These are phyloP conservation scores for Wakefieldia striispora DNA, from an alignment of 768 basidiomycete species.

Conservation along the genomic window DNA sequence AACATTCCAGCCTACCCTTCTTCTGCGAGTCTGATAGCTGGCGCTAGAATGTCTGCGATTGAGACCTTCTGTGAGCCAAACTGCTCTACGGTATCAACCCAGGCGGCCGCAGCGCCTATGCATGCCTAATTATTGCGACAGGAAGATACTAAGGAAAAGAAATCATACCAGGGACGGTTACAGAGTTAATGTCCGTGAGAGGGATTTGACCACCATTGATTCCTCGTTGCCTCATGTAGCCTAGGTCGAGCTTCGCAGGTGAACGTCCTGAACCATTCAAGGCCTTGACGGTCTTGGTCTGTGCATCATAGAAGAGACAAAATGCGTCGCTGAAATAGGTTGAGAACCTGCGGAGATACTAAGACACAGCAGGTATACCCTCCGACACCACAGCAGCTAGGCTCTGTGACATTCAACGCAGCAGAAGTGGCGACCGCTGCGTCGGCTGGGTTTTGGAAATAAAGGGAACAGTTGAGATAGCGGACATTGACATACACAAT, in stretches of 20 bases:
- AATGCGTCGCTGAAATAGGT: constrained; percentile 68
- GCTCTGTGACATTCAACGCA: constrained; percentile 90
- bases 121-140: constrained; percentile 17
- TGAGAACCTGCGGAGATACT: constrained; percentile 10
- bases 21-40: constrained; percentile 90
- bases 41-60: constrained; percentile 72
- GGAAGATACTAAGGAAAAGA: background rate
- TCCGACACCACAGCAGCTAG: constrained; percentile 87
- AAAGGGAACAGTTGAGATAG: background rate
- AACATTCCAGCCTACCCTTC: constrained; percentile 60
- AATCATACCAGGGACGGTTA: constrained; percentile 73
- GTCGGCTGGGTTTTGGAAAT: constrained; percentile 54
- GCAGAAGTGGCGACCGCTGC: constrained; percentile 93
- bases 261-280: constrained; percentile 92
- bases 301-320: constrained; percentile 88
- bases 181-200: constrained; percentile 78
- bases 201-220: constrained; percentile 70
- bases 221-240: constrained; percentile 68
- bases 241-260: constrained; percentile 75
- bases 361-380: constrained; percentile 50
- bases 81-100: constrained; percentile 83
- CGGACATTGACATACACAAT: background rate
- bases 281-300: constrained; percentile 77
- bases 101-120: constrained; percentile 87
- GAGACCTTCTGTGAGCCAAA: constrained; percentile 72